phyloP scores from a whole-genome alignment of 331 rosid genomes.

The Spiraea crenata region DNA sequence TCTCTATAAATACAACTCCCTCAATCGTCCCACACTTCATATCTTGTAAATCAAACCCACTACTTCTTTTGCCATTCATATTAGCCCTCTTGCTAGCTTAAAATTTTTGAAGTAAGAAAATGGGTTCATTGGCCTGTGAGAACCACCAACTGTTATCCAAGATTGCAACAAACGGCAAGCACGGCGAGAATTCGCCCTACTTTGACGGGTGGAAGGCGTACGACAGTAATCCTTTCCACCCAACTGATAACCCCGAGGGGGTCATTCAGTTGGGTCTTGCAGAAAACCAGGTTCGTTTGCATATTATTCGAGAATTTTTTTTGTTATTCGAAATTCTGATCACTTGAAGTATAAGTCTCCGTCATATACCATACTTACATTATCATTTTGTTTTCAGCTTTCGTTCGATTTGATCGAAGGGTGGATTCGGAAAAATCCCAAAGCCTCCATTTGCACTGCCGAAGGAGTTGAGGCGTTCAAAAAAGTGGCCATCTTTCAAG shows the following conservation, averaged over 20 bases:
- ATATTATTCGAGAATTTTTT: too few relatives aligned
- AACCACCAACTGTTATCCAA: slow-evolving; percentile 48
- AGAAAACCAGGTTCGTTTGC: slow-evolving; percentile 55
- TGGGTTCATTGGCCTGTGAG: slow-evolving; percentile 15
- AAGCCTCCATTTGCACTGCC: slow-evolving; percentile 74
- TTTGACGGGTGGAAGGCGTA: slow-evolving; percentile 92
- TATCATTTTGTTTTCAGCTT: slow-evolving; percentile 36
- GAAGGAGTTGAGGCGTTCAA: slow-evolving; percentile 67
- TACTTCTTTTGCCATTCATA: neutral
- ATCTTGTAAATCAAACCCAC: neutral
- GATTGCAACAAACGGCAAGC: slow-evolving; percentile 66
- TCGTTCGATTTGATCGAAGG: slow-evolving; percentile 56
- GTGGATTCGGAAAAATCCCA: slow-evolving; percentile 67
- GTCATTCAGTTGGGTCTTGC: slow-evolving; percentile 98
- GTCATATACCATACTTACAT: too few relatives aligned
- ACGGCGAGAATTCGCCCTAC: slow-evolving; percentile 77
- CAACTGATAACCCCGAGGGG: slow-evolving; percentile 52
- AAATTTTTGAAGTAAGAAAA: slow-evolving; percentile 4
- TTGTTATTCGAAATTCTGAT: too few relatives aligned
- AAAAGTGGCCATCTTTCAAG: slow-evolving; percentile 70
- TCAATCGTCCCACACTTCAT: slow-evolving; percentile 2
- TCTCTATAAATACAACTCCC: slow-evolving; percentile 9
- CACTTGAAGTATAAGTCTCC: neutral
- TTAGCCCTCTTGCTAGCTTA: neutral
- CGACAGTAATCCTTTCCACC: slow-evolving; percentile 65